Conservation (phyloP, 495 filamentous ascomycete genomes). For the Paragyromitra xinjiangensis region DNA sequence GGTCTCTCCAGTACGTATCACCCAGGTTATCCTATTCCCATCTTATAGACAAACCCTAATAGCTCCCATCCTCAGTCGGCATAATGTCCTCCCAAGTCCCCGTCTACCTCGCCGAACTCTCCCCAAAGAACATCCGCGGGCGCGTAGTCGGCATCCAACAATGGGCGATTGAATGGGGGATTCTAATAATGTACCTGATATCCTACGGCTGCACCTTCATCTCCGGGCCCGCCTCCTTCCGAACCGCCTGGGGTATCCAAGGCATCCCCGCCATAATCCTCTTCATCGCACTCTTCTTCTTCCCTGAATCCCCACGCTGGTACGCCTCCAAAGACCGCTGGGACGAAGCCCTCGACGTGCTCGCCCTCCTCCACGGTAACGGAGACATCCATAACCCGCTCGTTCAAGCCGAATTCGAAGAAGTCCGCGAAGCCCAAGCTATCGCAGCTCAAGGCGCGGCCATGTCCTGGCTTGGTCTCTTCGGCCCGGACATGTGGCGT, state of each 20-base stretch:
- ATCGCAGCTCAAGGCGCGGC: conserved; percentile 62
- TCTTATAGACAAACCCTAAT: neutral
- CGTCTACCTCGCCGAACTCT: conserved; percentile 78
- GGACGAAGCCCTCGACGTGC: conserved; percentile 72
- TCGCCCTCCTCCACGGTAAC: conserved; percentile 72
- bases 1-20: conserved; percentile 64
- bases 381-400: conserved; percentile 70
- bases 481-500: conserved; percentile 70
- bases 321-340: conserved; percentile 76
- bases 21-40: neutral
- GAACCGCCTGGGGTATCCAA: conserved; percentile 80
- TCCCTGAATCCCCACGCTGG: conserved; percentile 83
- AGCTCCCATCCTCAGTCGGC: conserved; percentile 62
- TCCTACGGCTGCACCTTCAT: conserved; percentile 79
- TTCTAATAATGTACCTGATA: conserved; percentile 83
- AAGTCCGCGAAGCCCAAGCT: conserved; percentile 49
- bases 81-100: conserved; percentile 83
- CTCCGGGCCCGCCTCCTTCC: conserved; percentile 68
- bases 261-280: conserved; percentile 75
- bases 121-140: conserved; percentile 74
- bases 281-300: conserved; percentile 68
- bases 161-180: conserved; percentile 84
- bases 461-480: conserved; percentile 73
- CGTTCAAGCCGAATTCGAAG: conserved; percentile 60
- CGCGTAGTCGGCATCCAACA: conserved; percentile 76